Base-by-base conservation (phyloP, 768 basidiomycete genomes). In the Lactifluus subvellereus region DNA sequence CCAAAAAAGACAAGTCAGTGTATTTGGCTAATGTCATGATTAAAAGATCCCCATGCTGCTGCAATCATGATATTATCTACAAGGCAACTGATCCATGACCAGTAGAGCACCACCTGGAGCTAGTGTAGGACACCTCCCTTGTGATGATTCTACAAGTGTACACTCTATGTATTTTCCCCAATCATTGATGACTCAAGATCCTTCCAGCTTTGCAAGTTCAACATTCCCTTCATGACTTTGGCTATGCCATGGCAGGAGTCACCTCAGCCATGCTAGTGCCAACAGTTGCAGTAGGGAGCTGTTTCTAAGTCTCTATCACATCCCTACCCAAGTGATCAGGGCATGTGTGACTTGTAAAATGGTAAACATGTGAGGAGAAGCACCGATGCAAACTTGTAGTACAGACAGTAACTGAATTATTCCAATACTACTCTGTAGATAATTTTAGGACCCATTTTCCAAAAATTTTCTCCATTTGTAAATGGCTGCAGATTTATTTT, bases 51-150 rank as follows among this genome's bases (percentile, higher is more conserved):
- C 82, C 69, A 86, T 88, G 80, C 76, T 98, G 16, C 89, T 95
- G 1, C 79, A 80, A 47, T 88, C 88, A 33, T 40, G 9, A 33
- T 40, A 13, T 48, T 27, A 32, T 16, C 27, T 42, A 3, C 40
- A 18, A 55, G 22, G 42, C 54, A 16, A 61, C 53, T 66, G 33
- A 63, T 35, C 43, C 45, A 6, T n/a, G n/a, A 65, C 8, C 60
- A 92, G 90, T 92, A 68, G 90, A 91, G 69, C 82, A 91, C 61
- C 93, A 93, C 71, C 79, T 93, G n/a, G 91, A 93, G 68, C 80
- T 93, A 51, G 89, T 84, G 48, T 93, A 69, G 70, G 18, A 27
- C 37, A 40, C 30, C 18, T 30, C 43, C 27, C 22, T 18, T 48
- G 18, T 16, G 2, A 30, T 42, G 16, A 35, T 40, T n/a, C 10